Conservation (phyloP, 805 yeast species). For the Clavispora vitiphila region DNA sequence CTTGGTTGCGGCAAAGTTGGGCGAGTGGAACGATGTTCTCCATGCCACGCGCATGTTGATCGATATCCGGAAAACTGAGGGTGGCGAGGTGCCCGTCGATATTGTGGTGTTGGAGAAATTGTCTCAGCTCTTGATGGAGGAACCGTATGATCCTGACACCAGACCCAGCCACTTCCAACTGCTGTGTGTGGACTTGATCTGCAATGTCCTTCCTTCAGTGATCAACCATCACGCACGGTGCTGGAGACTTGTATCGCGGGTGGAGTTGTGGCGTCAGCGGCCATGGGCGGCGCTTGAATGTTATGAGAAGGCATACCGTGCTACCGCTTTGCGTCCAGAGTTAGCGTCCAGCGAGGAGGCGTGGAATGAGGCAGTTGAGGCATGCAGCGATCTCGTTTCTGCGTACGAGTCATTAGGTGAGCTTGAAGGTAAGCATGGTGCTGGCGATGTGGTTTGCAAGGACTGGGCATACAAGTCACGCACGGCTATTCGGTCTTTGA, state of each 20-base stretch:
- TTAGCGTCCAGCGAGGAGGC: slow-evolving; percentile 52
- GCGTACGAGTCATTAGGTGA: slow-evolving; percentile 90
- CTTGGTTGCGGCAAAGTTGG: slow-evolving; percentile 71
- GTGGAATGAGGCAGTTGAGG: slow-evolving; percentile 78
- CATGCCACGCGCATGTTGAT: slow-evolving; percentile 65
- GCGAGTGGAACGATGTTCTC: slow-evolving; percentile 87
- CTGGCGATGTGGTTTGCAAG: slow-evolving; percentile 80
- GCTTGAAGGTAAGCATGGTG: slow-evolving; percentile 69
- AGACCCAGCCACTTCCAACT: slow-evolving; percentile 59
- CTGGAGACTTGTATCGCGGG: slow-evolving; percentile 82
- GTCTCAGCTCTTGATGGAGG: slow-evolving; percentile 55
- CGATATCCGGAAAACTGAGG: slow-evolving; percentile 48
- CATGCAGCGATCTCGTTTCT: slow-evolving; percentile 72
- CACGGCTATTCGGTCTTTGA: slow-evolving; percentile 62
- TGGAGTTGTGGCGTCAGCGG: slow-evolving; percentile 76
- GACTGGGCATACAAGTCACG: slow-evolving; percentile 89
- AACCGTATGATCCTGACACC: slow-evolving; percentile 42
- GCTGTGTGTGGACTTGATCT: slow-evolving; percentile 66
- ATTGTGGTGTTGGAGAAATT: slow-evolving; percentile 70
- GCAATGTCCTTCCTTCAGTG: slow-evolving; percentile 61
- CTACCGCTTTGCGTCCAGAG: slow-evolving; percentile 59
- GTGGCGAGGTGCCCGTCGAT: slow-evolving; percentile 66
- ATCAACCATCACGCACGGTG: slow-evolving; percentile 62
- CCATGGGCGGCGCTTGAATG: slow-evolving; percentile 88
- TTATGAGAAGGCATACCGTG: slow-evolving; percentile 82